Evolutionary conservation across 2,329 filamentous ascomycete species (phyloP).

Genomic region (Aureobasidium sp.): DNA sequence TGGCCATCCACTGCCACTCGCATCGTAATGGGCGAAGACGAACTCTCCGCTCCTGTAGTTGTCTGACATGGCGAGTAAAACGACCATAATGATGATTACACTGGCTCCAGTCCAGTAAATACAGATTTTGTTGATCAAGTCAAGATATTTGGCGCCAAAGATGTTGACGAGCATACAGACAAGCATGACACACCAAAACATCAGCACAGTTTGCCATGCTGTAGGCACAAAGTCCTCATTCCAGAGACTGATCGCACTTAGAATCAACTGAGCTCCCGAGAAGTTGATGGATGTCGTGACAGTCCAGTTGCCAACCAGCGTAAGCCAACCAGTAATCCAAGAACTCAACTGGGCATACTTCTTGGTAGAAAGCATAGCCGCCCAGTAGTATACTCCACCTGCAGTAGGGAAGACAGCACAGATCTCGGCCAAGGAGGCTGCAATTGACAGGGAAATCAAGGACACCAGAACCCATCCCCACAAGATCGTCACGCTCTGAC

Average conservation of each 20-base stretch:
- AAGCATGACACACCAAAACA: slow-evolving; percentile 65
- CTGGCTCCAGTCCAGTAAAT: slow-evolving; percentile 64
- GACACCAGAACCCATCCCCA: slow-evolving; percentile 65
- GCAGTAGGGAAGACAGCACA: slow-evolving; percentile 63
- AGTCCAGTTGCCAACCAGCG: slow-evolving; percentile 68
- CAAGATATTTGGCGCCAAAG: slow-evolving; percentile 55
- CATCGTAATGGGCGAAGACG: slow-evolving; percentile 63
- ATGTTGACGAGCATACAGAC: slow-evolving; percentile 59
- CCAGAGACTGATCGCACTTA: slow-evolving; percentile 63
- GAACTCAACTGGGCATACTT: slow-evolving; percentile 61
- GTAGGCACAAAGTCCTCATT: slow-evolving; percentile 62
- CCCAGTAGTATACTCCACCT: slow-evolving; percentile 64
- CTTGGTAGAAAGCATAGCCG: slow-evolving; percentile 58
- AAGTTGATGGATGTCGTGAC: slow-evolving; percentile 60
- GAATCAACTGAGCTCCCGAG: slow-evolving; percentile 61
- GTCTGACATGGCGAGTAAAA: slow-evolving; percentile 55
- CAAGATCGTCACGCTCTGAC: slow-evolving; percentile 61
- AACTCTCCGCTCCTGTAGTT: slow-evolving; percentile 52
- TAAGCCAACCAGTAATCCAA: slow-evolving; percentile 64
- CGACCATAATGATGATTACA: slow-evolving; percentile 62
- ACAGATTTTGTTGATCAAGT: slow-evolving; percentile 65
- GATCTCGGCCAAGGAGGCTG: slow-evolving; percentile 61
- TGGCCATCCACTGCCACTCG: slow-evolving; percentile 57
- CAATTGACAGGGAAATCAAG: slow-evolving; percentile 56
- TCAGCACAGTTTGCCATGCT: slow-evolving; percentile 62